Percentiles rank a stretch among this genome's conserved stretches.
phyloP scores from a whole-genome alignment of 768 basidiomycete species.

The Phaeotremella fagi region DNA sequence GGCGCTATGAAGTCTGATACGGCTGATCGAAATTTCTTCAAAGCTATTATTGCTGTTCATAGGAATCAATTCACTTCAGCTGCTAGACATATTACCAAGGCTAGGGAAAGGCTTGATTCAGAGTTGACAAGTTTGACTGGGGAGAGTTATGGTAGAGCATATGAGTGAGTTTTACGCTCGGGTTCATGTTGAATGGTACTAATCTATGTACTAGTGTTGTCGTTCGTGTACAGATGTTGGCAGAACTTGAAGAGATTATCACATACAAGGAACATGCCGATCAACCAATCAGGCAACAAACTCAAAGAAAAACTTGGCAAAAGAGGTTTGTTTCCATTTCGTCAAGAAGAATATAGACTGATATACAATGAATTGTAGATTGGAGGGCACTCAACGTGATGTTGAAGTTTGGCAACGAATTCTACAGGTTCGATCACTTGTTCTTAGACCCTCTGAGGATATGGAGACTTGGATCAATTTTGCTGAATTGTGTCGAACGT shows the following conservation, averaged over 20 bases:
- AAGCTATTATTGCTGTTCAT: conserved; percentile 91
- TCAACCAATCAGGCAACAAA: conserved; percentile 83
- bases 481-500: conserved; percentile 93
- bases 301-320: conserved; percentile 95
- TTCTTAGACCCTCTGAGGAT: conserved; percentile 87
- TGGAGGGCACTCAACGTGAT: conserved; percentile 94
- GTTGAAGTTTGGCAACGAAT: conserved; percentile 99
- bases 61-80: conserved; percentile 94
- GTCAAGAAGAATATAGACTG: neutral
- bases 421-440: conserved; percentile 88
- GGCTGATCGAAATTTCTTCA: conserved; percentile 89
- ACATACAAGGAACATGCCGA: conserved; percentile 89
- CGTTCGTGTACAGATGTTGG: conserved; percentile 97
- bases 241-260: conserved; percentile 96
- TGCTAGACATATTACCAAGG: conserved; percentile 79
- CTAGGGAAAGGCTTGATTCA: conserved; percentile 83
- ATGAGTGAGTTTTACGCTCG: conserved; percentile 61
- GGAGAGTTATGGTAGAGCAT: conserved; percentile 94
- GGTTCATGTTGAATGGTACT: neutral
- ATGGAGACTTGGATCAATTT: conserved; percentile 99
- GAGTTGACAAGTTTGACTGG: conserved; percentile 87
- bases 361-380: conserved; percentile 51
- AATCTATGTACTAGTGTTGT: conserved; percentile 60
- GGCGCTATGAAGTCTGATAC: conserved; percentile 87
- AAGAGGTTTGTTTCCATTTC: conserved; percentile 60